Evolutionary conservation across 1,284 basidiomycete genomes (phyloP).

Genomic region (Leccinum solheimii): DNA sequence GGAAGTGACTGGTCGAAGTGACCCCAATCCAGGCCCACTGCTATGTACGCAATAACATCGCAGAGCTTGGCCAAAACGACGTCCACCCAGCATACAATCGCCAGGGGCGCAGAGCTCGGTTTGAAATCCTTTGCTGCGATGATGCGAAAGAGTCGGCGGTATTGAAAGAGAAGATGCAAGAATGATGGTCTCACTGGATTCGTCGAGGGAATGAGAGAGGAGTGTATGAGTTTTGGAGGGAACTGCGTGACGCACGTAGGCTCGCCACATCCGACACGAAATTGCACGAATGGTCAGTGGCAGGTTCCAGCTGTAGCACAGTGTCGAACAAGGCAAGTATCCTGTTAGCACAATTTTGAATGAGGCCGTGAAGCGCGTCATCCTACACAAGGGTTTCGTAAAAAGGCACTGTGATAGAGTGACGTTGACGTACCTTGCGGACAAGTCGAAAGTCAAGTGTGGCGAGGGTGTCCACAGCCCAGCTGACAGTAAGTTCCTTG

Average conservation of each 20-base stretch:
- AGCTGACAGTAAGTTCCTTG: constrained; percentile 19
- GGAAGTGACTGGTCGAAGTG: constrained; percentile 21
- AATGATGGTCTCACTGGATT: constrained; percentile 30
- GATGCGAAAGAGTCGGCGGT: constrained; percentile 47
- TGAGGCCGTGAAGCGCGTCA: constrained; percentile 31
- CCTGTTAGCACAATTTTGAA: constrained; percentile 38
- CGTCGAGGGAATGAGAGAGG: constrained; percentile 7
- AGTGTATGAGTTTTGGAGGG: neutral
- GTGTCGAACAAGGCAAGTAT: constrained; percentile 39
- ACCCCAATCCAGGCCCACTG: constrained; percentile 33
- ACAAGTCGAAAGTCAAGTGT: constrained; percentile 33
- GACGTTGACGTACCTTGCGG: constrained; percentile 25
- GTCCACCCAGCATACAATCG: constrained; percentile 63
- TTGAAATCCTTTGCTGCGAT: constrained; percentile 39
- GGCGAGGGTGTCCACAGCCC: constrained; percentile 28
- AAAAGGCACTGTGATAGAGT: neutral
- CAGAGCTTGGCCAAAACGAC: constrained; percentile 55
- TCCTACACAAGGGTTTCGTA: constrained; percentile 32
- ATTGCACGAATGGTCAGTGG: constrained; percentile 1
- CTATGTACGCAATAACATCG: constrained; percentile 39
- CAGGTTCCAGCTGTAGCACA: constrained; percentile 17
- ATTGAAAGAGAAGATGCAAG: constrained; percentile 47
- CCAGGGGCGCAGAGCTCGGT: constrained; percentile 25
- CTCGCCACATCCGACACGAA: constrained; percentile 25
- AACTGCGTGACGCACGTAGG: constrained; percentile 24